Conservation (phyloP, 768 basidiomycete species). For the Mycena polygramma region DNA sequence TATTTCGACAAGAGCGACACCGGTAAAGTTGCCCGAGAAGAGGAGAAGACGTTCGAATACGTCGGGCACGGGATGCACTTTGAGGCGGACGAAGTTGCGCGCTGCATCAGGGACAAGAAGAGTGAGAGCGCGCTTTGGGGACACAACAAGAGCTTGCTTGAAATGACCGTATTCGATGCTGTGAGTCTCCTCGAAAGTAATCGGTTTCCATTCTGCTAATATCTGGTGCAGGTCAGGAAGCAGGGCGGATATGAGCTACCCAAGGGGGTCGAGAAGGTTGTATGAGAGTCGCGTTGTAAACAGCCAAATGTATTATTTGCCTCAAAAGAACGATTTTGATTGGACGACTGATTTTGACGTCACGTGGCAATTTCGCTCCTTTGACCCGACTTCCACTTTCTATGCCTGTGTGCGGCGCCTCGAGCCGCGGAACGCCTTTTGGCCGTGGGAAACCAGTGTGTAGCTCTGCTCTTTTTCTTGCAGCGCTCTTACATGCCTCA, state of each 20-base stretch:
- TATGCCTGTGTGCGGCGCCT: conserved; percentile 73
- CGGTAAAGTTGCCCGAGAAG: conserved; percentile 65
- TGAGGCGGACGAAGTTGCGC: conserved; percentile 90
- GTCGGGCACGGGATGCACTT: conserved; percentile 84
- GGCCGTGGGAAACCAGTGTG: conserved; percentile 67
- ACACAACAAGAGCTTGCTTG: conserved; percentile 82
- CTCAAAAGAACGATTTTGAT: neutral
- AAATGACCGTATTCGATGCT: conserved; percentile 90
- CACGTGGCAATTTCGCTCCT: conserved; percentile 9
- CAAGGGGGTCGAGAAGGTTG: conserved; percentile 70
- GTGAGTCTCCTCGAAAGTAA: conserved; percentile 51
- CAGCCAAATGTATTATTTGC: conserved; percentile 7
- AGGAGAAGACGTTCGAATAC: conserved; percentile 70
- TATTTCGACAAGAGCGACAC: conserved; percentile 55
- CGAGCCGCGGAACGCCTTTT: conserved; percentile 65
- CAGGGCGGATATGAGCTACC: conserved; percentile 78
- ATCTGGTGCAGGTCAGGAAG: conserved; percentile 63
- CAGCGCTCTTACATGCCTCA: conserved; percentile 2
- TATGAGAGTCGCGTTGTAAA: conserved; percentile 25
- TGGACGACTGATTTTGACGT: neutral
- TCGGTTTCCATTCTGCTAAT: neutral
- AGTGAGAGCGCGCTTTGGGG: conserved; percentile 81
- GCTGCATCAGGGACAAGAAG: conserved; percentile 81
- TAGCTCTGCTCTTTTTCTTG: neutral
- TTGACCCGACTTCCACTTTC: neutral